phyloP scores from a whole-genome alignment of 2,329 filamentous ascomycete species.

The Claviceps lovelessii region DNA sequence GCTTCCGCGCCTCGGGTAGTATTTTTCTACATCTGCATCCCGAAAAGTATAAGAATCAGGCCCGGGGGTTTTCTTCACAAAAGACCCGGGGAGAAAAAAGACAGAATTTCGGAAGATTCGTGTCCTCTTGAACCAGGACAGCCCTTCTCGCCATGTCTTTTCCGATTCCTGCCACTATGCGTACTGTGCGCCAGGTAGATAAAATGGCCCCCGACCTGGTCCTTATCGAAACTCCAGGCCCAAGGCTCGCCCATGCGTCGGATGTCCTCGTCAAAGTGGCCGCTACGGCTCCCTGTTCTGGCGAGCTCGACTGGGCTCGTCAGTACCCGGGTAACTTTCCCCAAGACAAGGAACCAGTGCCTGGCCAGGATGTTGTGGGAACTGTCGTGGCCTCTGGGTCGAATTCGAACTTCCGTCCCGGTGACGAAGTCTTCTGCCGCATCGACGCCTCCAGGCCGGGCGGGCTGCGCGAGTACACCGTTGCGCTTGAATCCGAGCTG shows the following conservation, averaged over 20 bases:
- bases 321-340: conserved; percentile 11
- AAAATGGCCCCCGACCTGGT: background rate
- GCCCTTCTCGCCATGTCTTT: background rate
- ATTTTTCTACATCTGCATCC: too few relatives aligned
- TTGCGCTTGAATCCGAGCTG: conserved; percentile 18
- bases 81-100: too few relatives aligned
- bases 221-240: background rate
- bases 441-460: conserved; percentile 15
- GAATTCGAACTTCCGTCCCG: conserved; percentile 19
- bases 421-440: conserved; percentile 22
- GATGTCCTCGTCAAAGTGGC: conserved; percentile 17
- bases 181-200: background rate
- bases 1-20: background rate
- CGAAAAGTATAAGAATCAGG: background rate
- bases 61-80: background rate
- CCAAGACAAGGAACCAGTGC: conserved; percentile 14
- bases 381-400: conserved; percentile 19
- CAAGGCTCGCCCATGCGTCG: background rate
- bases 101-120: too few relatives aligned
- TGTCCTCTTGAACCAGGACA: background rate
- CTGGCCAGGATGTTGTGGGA: conserved; percentile 25
- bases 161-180: background rate
- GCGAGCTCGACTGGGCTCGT: conserved; percentile 19
- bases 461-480: conserved; percentile 19
- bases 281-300: conserved; percentile 19